Base-by-base conservation (phyloP, 2,329 filamentous ascomycete genomes). In the Rhinocladiella mackenziei region DNA sequence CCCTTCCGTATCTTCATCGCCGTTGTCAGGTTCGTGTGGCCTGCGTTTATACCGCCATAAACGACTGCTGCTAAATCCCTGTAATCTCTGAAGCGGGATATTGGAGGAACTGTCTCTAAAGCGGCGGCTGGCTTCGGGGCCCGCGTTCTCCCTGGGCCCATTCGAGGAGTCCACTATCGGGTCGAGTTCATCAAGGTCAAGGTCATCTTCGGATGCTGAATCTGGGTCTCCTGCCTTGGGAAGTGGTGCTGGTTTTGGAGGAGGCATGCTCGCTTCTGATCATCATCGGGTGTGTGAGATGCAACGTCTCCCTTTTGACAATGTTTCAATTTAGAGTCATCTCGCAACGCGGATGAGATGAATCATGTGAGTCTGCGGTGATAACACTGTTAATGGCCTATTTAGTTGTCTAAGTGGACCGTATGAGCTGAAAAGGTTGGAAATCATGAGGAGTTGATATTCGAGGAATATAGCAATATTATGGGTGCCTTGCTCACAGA, bases 1-100 rank as follows among this genome's bases (percentile, higher is more conserved):
- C 4, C 76, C 78, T 54, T 81, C 72, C 28, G 79, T 69, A 61
- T 89, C 86, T 26, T 87, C 80, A 47, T 82, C 77, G 39, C 70
- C 70, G 39, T 75, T 76, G 13, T 22, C 18, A 13, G 28, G 4
- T 19, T 42, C 36, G 18, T 37, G 23, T 19, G 56, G 30, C 29
- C 43, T 43, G 15, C 38, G 30, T 44, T 48, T 50, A 17, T 50
- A 44, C 4, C 43, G 48, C 53, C 53, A 57, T 22, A 57, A 35
- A 10, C 49, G 45, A 18, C 40, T 30, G 29, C 42, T 59, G 39
- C 69, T 64, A 14, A 71, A 73, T 30, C 70, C 67, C 28, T 77
- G 67, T 50, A 81, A 57, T 53, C 75, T 80, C 35, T 65, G 63
- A 25, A 72, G 47, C 3, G 68, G 66, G 39, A 71, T 69, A 8